Evolutionary conservation across 2,329 filamentous ascomycete genomes (phyloP), one percentile per base, ranked within the genome.

Genomic region (Ceratocystis huliohia): DNA sequence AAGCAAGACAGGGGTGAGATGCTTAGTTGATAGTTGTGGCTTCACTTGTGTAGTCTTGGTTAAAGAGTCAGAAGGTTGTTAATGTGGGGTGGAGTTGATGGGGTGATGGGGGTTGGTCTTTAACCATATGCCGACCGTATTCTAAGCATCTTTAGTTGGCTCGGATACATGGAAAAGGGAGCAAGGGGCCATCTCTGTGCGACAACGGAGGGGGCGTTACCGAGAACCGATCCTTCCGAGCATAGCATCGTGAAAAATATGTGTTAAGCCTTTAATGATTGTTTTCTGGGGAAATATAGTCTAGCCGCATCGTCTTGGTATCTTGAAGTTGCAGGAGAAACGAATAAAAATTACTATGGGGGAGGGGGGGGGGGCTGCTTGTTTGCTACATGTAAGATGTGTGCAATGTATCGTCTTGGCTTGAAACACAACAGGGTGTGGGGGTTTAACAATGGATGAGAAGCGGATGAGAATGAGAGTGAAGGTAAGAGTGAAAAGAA

Each of bases 171-270:
- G 28, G 22, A 1, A 5, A 8, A 33, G 28, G 3, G 7, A 59
- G 33, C 28, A 37, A 59, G 20, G n/a, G 17, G 8, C 28, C 8
- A 63, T 22, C 22, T 7, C 33, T 53, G 63, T 44, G 30, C 48
- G 44, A 30, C 48, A 46, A 45, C 45, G 22, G 45, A 50, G 41
- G 44, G 13, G n/a, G 17, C 10, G 30, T 13, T 46, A 48, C 20
- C 61, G 37, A 48, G 61, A 63, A 25, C 28, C 44, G 48, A 64
- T 64, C 44, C 48, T 64, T 45, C 44, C 62, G 62, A 41, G 37
- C n/a, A 64, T 46, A 15, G 37, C 33, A 64, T 46, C 62, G 62
- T 64, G 56, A 59, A 59, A 59, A 30, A 59, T 44, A 53, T 17
- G 53, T 50, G 28, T 53, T 53, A 5, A 13, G 37, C 10, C 10